Base-by-base conservation (phyloP, 768 basidiomycete genomes). In the Terana coerulea region DNA sequence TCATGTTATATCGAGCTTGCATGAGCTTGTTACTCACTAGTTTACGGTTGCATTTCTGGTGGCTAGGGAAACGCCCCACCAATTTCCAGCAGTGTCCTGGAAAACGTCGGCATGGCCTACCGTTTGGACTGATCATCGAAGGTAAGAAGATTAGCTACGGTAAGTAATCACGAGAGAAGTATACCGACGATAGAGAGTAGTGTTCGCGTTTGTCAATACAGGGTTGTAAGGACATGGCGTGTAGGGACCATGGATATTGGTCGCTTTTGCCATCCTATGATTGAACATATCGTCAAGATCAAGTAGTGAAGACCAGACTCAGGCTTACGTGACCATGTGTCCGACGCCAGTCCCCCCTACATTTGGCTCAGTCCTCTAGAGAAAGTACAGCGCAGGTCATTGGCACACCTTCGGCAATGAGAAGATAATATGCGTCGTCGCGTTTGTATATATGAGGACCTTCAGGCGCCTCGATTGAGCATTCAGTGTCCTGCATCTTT, bases 41-140 rank as follows among this genome's bases (percentile, higher is more conserved):
- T 50, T 40, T 3, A 33, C 49, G 19, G 49, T 37, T 8, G 37
- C 49, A 15, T 33, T 40, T 33, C 49, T 37, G 8, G 49, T 50
- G 14, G 49, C 36, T 17, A 50, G 17, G 2, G 49, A 37, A 29
- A 50, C 49, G 12, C 28, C 36, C 49, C 49, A 50, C 35, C 35
- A 48, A 22, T 53, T 35, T 17, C 45, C 35, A 17, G 33, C 26
- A 40, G 41, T 26, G 19, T 47, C 45, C 10, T 34, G 39, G 37
- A 53, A 53, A 7, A 53, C 14, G 19, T 53, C 52, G 14, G 52
- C 52, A 25, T 53, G 52, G 5, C 52, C 52, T 17, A 53, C 41
- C 5, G 52, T 53, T 22, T 53, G 52, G 5, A 53, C 37, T 53
- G n/a, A 12, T n/a, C 12, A 24, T 5, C n/a, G 29, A 17, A 10